Percentiles rank a stretch among this genome's conserved stretches.
These are phyloP conservation scores for Lachancea dasiensis DNA, from an alignment of 805 yeast species.

Conservation along the genomic window DNA sequence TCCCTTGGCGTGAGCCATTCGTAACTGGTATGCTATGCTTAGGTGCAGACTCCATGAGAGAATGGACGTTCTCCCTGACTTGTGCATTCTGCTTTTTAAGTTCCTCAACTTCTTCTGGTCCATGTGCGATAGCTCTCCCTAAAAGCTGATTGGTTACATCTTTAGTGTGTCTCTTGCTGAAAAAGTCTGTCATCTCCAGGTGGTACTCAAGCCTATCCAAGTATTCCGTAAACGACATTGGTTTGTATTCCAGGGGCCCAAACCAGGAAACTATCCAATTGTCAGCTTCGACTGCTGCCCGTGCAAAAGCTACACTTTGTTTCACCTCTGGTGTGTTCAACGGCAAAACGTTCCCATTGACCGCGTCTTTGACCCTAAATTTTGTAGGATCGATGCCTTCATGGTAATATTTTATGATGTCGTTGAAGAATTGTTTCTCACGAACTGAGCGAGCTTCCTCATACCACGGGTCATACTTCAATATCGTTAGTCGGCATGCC, in stretches of 20 bases:
- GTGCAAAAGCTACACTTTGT: constrained; percentile 34
- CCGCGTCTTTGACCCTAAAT: constrained; percentile 30
- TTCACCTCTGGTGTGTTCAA: constrained; percentile 30
- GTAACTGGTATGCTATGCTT: constrained; percentile 11
- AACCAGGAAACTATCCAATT: constrained; percentile 52
- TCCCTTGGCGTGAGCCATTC: constrained; percentile 8
- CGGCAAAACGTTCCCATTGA: constrained; percentile 25
- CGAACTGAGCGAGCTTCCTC: constrained; percentile 59
- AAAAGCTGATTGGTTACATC: constrained; percentile 16
- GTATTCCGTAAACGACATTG: constrained; percentile 42
- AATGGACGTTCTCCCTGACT: constrained; percentile 14
- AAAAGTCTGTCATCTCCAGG: constrained; percentile 26
- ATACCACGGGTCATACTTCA: constrained; percentile 62
- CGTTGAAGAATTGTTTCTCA: constrained; percentile 33
- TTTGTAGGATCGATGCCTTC: constrained; percentile 33
- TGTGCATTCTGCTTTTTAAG: constrained; percentile 16
- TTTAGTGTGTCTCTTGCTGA: constrained; percentile 19
- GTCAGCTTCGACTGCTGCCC: constrained; percentile 44
- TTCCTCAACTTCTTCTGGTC: constrained; percentile 14
- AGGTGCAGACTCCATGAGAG: constrained; percentile 14
- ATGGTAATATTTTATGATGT: constrained; percentile 30
- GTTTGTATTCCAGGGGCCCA: constrained; percentile 54
- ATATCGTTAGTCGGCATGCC: constrained; percentile 39
- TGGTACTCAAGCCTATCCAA: constrained; percentile 30
- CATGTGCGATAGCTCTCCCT: constrained; percentile 15